Conservation (phyloP, 2,329 filamentous ascomycete genomes). For the Cladosporium colombiae region DNA sequence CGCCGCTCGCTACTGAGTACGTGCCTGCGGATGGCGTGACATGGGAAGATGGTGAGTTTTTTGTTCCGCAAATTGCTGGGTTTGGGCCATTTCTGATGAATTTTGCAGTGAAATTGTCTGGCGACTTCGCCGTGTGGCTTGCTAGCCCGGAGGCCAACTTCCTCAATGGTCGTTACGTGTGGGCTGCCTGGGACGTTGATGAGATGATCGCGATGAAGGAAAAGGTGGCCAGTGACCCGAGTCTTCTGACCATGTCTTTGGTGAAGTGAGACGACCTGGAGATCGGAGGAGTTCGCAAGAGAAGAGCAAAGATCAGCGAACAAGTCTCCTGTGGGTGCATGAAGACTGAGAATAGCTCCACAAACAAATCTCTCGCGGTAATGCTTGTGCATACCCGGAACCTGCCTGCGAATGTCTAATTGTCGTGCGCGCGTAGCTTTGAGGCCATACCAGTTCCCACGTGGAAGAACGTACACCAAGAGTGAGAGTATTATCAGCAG, state of each 20-base stretch:
- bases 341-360: neutral
- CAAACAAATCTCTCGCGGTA: neutral
- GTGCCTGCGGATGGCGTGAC: conserved; percentile 4
- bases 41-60: conserved; percentile 17
- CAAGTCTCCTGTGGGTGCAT: neutral
- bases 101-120: conserved; percentile 26
- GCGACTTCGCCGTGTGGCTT: conserved; percentile 41
- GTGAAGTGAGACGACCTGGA: conserved; percentile 2
- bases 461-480: neutral
- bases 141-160: conserved; percentile 42
- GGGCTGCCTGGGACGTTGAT: conserved; percentile 46
- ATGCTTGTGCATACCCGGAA: neutral
- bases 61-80: neutral
- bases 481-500: neutral
- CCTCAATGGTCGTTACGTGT: conserved; percentile 42
- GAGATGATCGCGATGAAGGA: conserved; percentile 36
- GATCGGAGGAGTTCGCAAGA: neutral
- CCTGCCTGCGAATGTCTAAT: neutral
- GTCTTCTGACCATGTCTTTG: conserved; percentile 28
- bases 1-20: neutral
- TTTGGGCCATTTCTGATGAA: neutral
- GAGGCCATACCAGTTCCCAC: neutral
- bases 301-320: neutral
- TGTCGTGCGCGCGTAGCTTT: neutral
- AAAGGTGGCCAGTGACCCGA: conserved; percentile 23